These are phyloP conservation scores for Sphagnum contortum DNA, from an alignment of 225 moss, liverwort and hornwort species.

Conservation along the genomic window DNA sequence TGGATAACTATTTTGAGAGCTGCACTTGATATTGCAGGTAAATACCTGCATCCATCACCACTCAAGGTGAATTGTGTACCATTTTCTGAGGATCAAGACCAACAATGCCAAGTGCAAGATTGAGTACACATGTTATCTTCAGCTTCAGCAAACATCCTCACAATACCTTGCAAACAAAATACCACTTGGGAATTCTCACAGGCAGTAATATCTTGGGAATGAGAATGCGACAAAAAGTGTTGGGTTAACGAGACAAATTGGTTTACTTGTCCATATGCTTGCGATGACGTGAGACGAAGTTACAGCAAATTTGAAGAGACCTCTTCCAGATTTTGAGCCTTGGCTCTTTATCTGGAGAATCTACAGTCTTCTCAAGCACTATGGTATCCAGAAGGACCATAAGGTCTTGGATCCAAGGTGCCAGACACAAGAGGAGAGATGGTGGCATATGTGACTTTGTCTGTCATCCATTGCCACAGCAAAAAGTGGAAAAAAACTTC, in stretches of 20 bases:
- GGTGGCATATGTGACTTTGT: conserved; percentile 91
- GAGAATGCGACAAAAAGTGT: too few relatives aligned
- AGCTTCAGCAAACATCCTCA: too few relatives aligned
- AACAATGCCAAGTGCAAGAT: too few relatives aligned
- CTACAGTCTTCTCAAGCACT: conserved; percentile 68
- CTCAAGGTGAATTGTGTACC: neutral
- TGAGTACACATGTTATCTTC: too few relatives aligned
- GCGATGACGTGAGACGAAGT: conserved; percentile 79
- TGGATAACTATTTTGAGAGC: conserved; percentile 57
- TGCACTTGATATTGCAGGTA: conserved; percentile 65
- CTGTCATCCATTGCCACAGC: conserved; percentile 42
- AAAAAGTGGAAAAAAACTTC: conserved; percentile 3
- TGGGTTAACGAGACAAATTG: too few relatives aligned
- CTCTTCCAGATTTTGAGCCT: conserved; percentile 94
- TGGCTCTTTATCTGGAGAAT: conserved; percentile 65
- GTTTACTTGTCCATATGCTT: conserved; percentile 83
- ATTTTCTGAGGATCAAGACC: too few relatives aligned
- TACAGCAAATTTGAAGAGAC: conserved; percentile 78
- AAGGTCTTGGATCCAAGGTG: conserved; percentile 81
- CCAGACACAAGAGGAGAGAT: conserved; percentile 51
- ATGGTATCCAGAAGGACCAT: conserved; percentile 70
- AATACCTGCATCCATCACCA: conserved; percentile 39
- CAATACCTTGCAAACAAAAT: too few relatives aligned
- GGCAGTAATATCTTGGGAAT: too few relatives aligned
- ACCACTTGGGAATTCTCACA: too few relatives aligned